Base-by-base conservation (phyloP, 371 early-diverging fungal genomes). In the Mucor saturninus region DNA sequence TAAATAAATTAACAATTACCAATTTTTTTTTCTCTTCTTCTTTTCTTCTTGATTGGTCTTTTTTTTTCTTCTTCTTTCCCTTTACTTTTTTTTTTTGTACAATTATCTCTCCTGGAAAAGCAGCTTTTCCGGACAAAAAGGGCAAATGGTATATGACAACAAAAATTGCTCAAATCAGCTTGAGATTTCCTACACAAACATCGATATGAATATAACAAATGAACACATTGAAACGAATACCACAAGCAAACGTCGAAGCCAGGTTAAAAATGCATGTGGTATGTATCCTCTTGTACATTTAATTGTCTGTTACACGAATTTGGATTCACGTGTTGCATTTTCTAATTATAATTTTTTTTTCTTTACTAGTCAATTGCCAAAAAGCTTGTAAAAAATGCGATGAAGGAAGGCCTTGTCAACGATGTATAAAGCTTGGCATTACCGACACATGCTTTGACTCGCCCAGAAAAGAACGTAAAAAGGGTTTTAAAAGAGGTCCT, bases 321-420 rank as follows among this genome's bases (percentile, higher is more conserved):
- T 50, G 5, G 4, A 37, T 54, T 54, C 54, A 54, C 40, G 38
- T 54, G 38, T 38, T 48, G 11, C n/a, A 6, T 13, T 43, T 31
- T 54, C 45, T 40, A 15, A 11, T 51, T 29, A 51, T 10, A 42
- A 10, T 4, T 54, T 21, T 50, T 21, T 21, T 21, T 21, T 21
- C 21, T 21, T 21, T 21, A 21, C 21, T 62, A 85, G 91, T 89
- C 58, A 93, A 95, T 62, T 96, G 96, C 63, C 92, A 94, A 78
- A 89, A 89, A 62, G 93, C 95, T 0, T 96, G 96, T 75, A 96
- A 96, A 74, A 95, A 93, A 73, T 96, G 96, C 65, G 94, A 93
- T 64, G 89, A 93, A 59, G 86, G 83, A 21, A 77, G 96, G 56
- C 96, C 96, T 3, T 96, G 96, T 75, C 77, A 81, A 59, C 87